These are phyloP conservation scores for Xylaria sp. DNA, from an alignment of 2,329 filamentous ascomycete genomes.

Conservation along the genomic window DNA sequence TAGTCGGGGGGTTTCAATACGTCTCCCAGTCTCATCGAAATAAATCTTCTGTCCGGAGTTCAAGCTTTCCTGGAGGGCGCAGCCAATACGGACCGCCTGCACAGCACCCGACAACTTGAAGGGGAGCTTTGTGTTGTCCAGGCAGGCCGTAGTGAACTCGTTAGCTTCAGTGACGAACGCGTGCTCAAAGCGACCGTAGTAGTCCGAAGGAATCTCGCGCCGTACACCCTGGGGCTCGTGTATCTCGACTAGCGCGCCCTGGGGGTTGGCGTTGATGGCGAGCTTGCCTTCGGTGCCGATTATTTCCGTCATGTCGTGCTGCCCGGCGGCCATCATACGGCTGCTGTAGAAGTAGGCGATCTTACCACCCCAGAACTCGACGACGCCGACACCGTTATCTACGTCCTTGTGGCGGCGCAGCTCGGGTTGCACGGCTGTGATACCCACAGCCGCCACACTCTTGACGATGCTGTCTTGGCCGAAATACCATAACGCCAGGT, in stretches of 20 bases:
- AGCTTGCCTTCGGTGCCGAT: constrained; percentile 71
- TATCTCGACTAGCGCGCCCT: constrained; percentile 59
- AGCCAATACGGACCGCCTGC: constrained; percentile 64
- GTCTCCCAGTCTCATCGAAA: constrained; percentile 60
- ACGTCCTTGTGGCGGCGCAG: constrained; percentile 62
- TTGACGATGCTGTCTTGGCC: constrained; percentile 60
- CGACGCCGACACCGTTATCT: constrained; percentile 67
- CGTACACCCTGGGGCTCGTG: constrained; percentile 59
- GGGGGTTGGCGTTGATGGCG: constrained; percentile 63
- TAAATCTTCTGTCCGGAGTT: constrained; percentile 60
- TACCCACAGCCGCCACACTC: constrained; percentile 60
- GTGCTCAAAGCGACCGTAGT: constrained; percentile 66
- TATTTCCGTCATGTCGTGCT: constrained; percentile 70
- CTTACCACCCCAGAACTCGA: constrained; percentile 66
- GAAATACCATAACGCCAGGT: constrained; percentile 69
- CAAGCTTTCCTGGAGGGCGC: constrained; percentile 62
- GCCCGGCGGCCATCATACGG: constrained; percentile 71
- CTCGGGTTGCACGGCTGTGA: constrained; percentile 64
- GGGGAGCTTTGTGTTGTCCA: constrained; percentile 49
- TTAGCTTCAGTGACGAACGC: constrained; percentile 69
- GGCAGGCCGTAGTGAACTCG: constrained; percentile 64
- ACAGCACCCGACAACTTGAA: constrained; percentile 52
- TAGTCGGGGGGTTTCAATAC: constrained; percentile 48
- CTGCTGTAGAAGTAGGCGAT: constrained; percentile 69
- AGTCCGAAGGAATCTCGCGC: constrained; percentile 64